A percentile compares a stretch with the other conserved stretches of the same genome.
phyloP scores from a whole-genome alignment of 2,329 filamentous ascomycete species.

The Biscogniauxia sp. region DNA sequence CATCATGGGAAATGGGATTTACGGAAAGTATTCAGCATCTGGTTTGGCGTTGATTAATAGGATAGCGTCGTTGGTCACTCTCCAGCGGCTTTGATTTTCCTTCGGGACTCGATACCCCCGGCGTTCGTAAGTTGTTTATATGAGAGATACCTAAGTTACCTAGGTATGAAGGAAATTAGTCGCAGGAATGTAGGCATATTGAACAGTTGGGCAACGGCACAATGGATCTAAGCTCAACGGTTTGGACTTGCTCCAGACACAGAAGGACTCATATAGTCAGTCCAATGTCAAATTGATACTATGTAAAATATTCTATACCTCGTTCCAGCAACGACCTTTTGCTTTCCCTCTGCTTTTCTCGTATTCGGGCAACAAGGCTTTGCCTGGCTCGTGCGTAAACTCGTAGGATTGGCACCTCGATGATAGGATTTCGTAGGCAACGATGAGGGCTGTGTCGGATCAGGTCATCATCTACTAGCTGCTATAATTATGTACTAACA shows the following conservation, averaged over 20 bases:
- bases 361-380: neutral
- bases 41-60: slow-evolving; percentile 17
- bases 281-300: neutral
- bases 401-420: neutral
- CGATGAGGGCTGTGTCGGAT: neutral
- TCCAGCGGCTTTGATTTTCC: neutral
- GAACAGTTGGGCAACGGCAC: neutral
- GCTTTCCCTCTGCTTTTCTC: neutral
- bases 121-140: neutral
- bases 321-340: too few relatives aligned
- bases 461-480: neutral
- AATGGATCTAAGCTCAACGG: neutral
- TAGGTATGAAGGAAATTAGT: neutral
- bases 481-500: neutral
- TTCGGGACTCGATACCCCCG: neutral
- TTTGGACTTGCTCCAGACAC: neutral
- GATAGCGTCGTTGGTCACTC: neutral
- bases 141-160: too few relatives aligned
- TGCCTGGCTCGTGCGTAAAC: neutral
- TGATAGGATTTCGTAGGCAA: neutral
- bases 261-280: neutral
- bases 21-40: slow-evolving; percentile 5
- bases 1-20: neutral
- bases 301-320: neutral
- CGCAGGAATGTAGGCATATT: neutral